phyloP scores from a whole-genome alignment of 495 filamentous ascomycete genomes.

The Tuber aestivum region DNA sequence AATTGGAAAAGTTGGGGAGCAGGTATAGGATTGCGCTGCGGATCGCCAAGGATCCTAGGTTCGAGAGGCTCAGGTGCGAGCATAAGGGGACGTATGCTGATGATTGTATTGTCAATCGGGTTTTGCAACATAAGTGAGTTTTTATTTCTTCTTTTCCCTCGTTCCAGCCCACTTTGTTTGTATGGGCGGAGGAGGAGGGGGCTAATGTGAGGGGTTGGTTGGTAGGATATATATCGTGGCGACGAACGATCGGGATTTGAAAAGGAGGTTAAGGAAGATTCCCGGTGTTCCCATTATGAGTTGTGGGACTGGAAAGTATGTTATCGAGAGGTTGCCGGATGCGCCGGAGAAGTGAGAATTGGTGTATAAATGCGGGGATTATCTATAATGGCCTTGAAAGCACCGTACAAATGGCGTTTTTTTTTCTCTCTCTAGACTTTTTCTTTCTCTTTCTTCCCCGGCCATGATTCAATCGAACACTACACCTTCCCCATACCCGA shows the following conservation, averaged over 20 bases:
- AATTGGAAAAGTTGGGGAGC: slow-evolving; percentile 84
- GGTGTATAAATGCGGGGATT: background rate
- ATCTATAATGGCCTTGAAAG: background rate
- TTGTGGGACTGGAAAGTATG: slow-evolving; percentile 47
- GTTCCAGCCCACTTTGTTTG: too few relatives aligned
- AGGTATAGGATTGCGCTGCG: slow-evolving; percentile 84
- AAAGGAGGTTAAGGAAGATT: slow-evolving; percentile 74
- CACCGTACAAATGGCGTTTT: slow-evolving; percentile 9
- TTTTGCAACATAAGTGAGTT: slow-evolving; percentile 50
- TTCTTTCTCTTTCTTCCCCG: background rate
- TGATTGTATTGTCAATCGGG: slow-evolving; percentile 86
- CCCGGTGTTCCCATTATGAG: slow-evolving; percentile 63
- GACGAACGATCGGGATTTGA: slow-evolving; percentile 80
- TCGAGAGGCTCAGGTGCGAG: slow-evolving; percentile 74
- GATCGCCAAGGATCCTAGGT: slow-evolving; percentile 88
- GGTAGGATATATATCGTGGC: slow-evolving; percentile 80
- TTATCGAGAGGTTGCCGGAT: slow-evolving; percentile 84
- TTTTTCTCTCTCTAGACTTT: slow-evolving; percentile 13
- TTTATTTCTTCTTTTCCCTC: background rate
- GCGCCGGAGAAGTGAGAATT: slow-evolving; percentile 56
- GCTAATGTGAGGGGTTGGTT: slow-evolving; percentile 44
- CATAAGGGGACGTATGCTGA: slow-evolving; percentile 92
- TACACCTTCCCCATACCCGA: too few relatives aligned
- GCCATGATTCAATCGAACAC: slow-evolving; percentile 10
- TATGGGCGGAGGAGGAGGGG: background rate